Evolutionary conservation across 2,329 filamentous ascomycete species (phyloP), one percentile per base, ranked within the genome.

Genomic region (Fusarium sp.): DNA sequence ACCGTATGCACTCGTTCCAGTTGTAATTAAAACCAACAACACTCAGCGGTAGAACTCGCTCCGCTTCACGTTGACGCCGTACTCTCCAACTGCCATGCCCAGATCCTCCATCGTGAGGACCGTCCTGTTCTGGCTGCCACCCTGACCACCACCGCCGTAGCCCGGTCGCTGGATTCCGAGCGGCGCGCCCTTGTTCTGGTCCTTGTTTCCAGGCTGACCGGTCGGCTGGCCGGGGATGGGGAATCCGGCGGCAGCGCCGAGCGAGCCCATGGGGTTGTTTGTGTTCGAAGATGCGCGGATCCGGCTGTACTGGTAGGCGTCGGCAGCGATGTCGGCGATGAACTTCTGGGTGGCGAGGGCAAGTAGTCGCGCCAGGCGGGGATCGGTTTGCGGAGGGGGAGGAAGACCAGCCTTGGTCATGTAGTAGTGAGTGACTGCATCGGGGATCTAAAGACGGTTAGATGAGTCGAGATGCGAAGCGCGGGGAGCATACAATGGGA

Each of bases 331-430:
- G 82, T 99, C 97, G 68, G 97, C 95, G 79, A 99, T 94, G 87
- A 99, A 99, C 82, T 99, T 99, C 81, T 99, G 97, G 0, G 97
- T 98, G n/a, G 97, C 97, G 10, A 99, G 93, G 3, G 97, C 96
- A 50, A 99, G 93, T 4, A 99, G 93, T 57, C 96, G 95, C 25
- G 96, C 95, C 31, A 99, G 93, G 68, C 95, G 94, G 22, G 93
- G 93, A 79, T 98, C 95, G 62, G 95, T 97, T 78, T 97, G 93
- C 0, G 95, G 95, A 45, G 96, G 95, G 2, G 96, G 96, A 36
- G 97, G 95, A 5, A 99, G 94, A 63, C 97, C 97, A 75, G 96
- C 95, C 78, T 97, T 93, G 40, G 96, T 97, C 86, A 99, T 94
- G 86, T 99, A 99, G 88, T 98, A 98, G 82, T 97, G 93, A 73